Evolutionary conservation across 805 yeast genomes (phyloP), one percentile per base, ranked within the genome.

Genomic region (Sugiyamaella mastotermitis): DNA sequence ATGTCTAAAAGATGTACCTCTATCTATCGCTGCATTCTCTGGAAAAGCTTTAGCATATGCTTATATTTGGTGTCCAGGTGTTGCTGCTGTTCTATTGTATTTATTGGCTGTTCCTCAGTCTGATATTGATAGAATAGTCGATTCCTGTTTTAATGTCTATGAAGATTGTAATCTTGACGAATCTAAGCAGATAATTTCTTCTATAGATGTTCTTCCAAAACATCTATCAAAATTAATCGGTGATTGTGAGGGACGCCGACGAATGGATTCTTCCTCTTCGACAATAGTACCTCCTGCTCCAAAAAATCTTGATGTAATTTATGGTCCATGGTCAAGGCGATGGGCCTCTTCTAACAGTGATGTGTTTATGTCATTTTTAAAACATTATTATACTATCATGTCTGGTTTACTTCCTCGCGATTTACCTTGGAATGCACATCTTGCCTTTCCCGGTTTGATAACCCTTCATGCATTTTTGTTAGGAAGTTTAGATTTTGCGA

Each of bases 41-140:
- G 90, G 90, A 4, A 81, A 82, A 50, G 70, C 78, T 3, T 71
- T 82, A 54, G 87, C 87, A 1, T 74, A 76, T 51, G 62, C 76
- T 3, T 82, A 69, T 46, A 71, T 72, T 53, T 61, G 67, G 43
- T 58, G 79, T 3, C 76, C 78, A 0, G 66, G 71, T 19, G 70
- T 80, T 3, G 73, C 81, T 13, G 66, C 66, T 35, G 79, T 52
- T 8, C 44, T 64, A 10, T 46, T 64, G 14, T 46, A 48, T n/a
- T 37, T 49, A 10, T 40, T 65, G 22, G 45, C 49, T n/a, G 52
- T 56, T 9, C 44, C 49, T 4, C 56, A 54, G 31, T 22, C 33
- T 8, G 50, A 49, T 16, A 45, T 56, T 16, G 49, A 52, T 19
- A 47, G 61, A 6, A 48, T 57, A 2, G 37, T 46, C 10, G 21